These are phyloP conservation scores for Cryphonectria naterciae DNA, from an alignment of 2,329 filamentous ascomycete species.

Conservation along the genomic window DNA sequence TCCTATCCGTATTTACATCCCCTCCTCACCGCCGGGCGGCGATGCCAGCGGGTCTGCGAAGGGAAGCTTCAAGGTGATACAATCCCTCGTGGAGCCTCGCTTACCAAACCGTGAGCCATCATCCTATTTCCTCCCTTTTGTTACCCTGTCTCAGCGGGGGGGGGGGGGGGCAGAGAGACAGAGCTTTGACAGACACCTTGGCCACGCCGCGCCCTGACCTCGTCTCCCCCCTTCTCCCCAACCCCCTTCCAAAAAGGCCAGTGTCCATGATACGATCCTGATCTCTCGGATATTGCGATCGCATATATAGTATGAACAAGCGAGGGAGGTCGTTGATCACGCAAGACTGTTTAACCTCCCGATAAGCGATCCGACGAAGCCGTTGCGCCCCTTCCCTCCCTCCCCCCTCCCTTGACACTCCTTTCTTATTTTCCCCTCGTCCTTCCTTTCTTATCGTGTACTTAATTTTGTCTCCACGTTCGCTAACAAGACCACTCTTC, in stretches of 20 bases:
- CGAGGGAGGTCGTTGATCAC: neutral
- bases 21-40: conserved; percentile 57
- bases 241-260: conserved; percentile 54
- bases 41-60: conserved; percentile 36
- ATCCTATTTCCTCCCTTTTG: conserved; percentile 6
- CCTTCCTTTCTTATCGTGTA: neutral
- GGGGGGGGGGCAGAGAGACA: too few relatives aligned
- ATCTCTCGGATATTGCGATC: neutral
- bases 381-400: neutral
- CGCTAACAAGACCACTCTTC: neutral
- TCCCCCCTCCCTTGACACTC: neutral
- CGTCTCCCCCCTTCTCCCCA: conserved; percentile 49
- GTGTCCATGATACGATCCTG: conserved; percentile 20
- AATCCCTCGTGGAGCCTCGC: conserved; percentile 68
- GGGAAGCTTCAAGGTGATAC: conserved; percentile 72
- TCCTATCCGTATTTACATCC: conserved; percentile 87
- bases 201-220: neutral
- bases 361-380: neutral
- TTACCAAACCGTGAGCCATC: conserved; percentile 41
- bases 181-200: neutral
- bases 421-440: too few relatives aligned
- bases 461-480: neutral
- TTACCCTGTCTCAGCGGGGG: neutral
- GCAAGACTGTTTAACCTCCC: neutral
- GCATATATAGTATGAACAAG: neutral